Evolutionary conservation across 768 basidiomycete genomes (phyloP).

Genomic region (Leccinum boreale): DNA sequence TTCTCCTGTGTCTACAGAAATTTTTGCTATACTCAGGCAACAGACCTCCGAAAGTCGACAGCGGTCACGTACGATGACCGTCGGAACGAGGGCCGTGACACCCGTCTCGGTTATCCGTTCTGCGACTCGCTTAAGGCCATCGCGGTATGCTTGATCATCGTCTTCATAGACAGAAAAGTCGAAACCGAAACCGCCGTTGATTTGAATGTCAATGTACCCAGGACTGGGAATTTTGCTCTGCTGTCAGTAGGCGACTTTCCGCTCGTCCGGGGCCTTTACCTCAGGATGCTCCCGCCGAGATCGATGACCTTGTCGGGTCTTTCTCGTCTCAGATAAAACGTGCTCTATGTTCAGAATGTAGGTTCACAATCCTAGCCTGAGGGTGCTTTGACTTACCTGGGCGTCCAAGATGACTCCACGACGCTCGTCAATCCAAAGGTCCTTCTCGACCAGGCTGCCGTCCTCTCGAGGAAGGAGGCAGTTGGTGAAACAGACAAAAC

Average conservation of each 20-base stretch:
- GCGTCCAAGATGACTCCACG: slow-evolving; percentile 74
- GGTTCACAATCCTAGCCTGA: background rate
- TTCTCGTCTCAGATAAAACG: slow-evolving; percentile 61
- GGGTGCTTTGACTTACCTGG: slow-evolving; percentile 43
- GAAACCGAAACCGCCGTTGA: slow-evolving; percentile 87
- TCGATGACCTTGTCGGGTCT: slow-evolving; percentile 65
- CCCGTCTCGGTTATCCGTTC: slow-evolving; percentile 83
- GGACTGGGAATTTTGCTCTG: slow-evolving; percentile 46
- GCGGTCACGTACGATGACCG: slow-evolving; percentile 58
- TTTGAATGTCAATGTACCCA: slow-evolving; percentile 83
- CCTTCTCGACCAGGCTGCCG: slow-evolving; percentile 67
- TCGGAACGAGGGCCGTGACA: slow-evolving; percentile 73
- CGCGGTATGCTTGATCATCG: slow-evolving; percentile 61
- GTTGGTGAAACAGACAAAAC: slow-evolving; percentile 84
- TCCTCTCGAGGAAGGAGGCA: slow-evolving; percentile 79
- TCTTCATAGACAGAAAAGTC: slow-evolving; percentile 83
- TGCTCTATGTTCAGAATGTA: slow-evolving; percentile 41
- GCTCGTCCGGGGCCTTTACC: slow-evolving; percentile 35
- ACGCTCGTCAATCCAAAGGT: slow-evolving; percentile 78
- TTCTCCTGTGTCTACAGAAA: slow-evolving; percentile 68
- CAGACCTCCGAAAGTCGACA: background rate
- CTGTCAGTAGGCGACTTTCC: slow-evolving; percentile 3
- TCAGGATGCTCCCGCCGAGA: slow-evolving; percentile 73
- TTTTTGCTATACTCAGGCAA: background rate
- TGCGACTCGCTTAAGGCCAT: slow-evolving; percentile 68